phyloP scores from a whole-genome alignment of 2,329 filamentous ascomycete genomes.

The Gaeumannomyces tritici region DNA sequence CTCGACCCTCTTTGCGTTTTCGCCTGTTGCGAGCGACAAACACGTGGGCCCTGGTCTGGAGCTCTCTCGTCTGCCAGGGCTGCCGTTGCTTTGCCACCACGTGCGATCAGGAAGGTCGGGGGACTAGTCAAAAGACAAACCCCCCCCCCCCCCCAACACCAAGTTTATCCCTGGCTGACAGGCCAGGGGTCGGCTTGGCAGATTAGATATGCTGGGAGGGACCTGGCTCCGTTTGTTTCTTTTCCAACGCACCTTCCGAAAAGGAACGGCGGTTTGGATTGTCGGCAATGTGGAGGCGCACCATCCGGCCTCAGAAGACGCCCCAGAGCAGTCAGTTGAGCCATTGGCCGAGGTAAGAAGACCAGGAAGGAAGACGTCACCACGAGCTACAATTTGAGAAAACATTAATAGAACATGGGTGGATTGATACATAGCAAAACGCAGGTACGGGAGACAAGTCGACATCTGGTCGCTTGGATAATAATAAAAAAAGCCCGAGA shows the following conservation, averaged over 20 bases:
- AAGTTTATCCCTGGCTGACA: neutral
- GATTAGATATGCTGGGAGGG: neutral
- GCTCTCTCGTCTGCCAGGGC: neutral
- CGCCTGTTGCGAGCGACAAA: no score
- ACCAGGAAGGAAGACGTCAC: no score
- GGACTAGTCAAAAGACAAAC: neutral
- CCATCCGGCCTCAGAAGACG: no score
- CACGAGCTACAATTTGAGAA: no score
- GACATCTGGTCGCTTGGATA: neutral
- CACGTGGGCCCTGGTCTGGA: neutral
- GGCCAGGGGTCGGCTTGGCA: neutral
- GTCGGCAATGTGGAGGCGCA: no score
- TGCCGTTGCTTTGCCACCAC: neutral
- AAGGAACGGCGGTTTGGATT: neutral
- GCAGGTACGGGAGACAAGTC: neutral
- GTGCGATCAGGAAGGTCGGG: neutral
- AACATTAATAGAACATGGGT: neutral
- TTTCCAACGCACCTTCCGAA: neutral
- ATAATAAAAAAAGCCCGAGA: neutral
- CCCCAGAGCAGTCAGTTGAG: neutral
- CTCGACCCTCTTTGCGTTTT: neutral
- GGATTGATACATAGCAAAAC: no score
- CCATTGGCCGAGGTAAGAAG: neutral
- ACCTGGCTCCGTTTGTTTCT: neutral
- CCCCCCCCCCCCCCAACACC: no score